Evolutionary conservation across 208 protist species (phyloP).

Genomic region (Crithidia bombi): DNA sequence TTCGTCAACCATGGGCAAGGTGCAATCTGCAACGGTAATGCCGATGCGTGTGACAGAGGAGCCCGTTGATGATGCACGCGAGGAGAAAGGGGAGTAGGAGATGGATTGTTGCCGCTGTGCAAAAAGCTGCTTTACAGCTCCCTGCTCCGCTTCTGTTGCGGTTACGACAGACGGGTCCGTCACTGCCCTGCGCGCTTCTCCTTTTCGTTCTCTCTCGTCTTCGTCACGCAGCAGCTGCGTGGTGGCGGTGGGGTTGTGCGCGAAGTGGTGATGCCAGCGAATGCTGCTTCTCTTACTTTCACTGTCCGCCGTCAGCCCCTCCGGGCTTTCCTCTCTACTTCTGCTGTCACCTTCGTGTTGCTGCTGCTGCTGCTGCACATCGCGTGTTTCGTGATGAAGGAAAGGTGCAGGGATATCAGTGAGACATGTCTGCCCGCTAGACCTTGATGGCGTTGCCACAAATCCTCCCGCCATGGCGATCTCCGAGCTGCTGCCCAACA

Average conservation of each 20-base stretch:
- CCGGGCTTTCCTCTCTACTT: constrained; percentile 19
- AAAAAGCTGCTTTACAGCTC: constrained; percentile 8
- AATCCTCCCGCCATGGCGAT: background rate
- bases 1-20: constrained; percentile 7
- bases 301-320: constrained; percentile 40
- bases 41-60: background rate
- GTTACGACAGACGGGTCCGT: too few relatives aligned
- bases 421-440: too few relatives aligned
- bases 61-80: background rate
- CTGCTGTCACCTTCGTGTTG: background rate
- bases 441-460: too few relatives aligned
- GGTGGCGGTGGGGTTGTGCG: constrained; percentile 1
- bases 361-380: background rate
- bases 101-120: background rate
- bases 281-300: constrained; percentile 32
- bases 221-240: constrained; percentile 17
- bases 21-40: background rate
- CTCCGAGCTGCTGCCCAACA: too few relatives aligned
- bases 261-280: constrained; percentile 28
- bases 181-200: background rate
- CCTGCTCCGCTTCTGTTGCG: background rate
- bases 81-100: constrained; percentile 3
- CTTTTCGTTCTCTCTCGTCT: background rate
- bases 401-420: too few relatives aligned
- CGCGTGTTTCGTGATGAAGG: background rate